phyloP scores from a whole-genome alignment of 306 rosid species.

The Prinsepia uniflora region DNA sequence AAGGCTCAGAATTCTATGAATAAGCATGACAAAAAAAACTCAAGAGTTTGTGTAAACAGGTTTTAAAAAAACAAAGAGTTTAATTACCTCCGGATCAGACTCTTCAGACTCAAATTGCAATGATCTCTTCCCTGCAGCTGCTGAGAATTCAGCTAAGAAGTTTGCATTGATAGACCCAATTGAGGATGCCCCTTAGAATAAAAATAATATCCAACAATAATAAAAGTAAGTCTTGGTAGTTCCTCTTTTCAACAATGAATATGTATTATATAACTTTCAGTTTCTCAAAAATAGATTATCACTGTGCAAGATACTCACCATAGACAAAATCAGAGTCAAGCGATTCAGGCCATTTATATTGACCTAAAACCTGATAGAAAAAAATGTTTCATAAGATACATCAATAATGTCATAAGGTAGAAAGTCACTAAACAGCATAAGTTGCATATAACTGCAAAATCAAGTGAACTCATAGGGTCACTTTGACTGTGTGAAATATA shows the following conservation, averaged over 20 bases:
- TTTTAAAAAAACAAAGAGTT: constrained; percentile 10
- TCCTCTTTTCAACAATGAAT: not conserved
- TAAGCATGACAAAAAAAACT: constrained; percentile 5
- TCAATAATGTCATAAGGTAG: constrained; percentile 11
- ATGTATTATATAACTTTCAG: not conserved
- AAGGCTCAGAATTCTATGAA: constrained; percentile 22
- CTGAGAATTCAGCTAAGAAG: constrained; percentile 70
- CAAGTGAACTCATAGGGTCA: not conserved
- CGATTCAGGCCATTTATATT: constrained; percentile 76
- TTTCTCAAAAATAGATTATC: constrained; percentile 1
- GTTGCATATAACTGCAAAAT: constrained; percentile 3
- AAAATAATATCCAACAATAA: constrained; percentile 20
- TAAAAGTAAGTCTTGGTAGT: constrained; percentile 3
- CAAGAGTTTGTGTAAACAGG: constrained; percentile 13
- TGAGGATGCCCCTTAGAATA: constrained; percentile 63
- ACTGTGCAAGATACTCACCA: constrained; percentile 37
- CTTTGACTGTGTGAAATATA: not conserved
- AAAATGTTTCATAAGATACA: constrained; percentile 14
- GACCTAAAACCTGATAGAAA: constrained; percentile 52
- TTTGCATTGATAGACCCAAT: constrained; percentile 64
- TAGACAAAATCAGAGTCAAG: constrained; percentile 63
- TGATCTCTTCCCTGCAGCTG: constrained; percentile 73
- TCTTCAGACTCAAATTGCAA: constrained; percentile 69
- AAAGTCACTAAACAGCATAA: not conserved
- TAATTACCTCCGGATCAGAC: constrained; percentile 71